These are phyloP conservation scores for Aethionema arabicum DNA, from an alignment of 345 rosid genomes.

Conservation along the genomic window DNA sequence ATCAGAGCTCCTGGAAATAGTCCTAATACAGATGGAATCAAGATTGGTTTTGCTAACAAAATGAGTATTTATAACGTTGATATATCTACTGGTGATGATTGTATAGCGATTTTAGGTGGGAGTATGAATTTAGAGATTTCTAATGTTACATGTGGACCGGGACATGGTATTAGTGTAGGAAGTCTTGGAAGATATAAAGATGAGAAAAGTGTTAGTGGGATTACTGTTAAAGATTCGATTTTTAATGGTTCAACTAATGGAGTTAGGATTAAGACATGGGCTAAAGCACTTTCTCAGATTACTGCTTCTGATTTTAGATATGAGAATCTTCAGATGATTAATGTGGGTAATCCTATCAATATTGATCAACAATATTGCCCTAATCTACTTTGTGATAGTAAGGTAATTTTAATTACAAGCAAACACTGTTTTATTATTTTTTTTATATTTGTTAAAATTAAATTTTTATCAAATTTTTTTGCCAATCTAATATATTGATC, in stretches of 20 bases:
- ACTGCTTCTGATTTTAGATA: conserved; percentile 17
- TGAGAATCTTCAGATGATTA: conserved; percentile 33
- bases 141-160: conserved; percentile 31
- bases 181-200: conserved; percentile 28
- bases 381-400: conserved; percentile 1
- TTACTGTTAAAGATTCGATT: conserved; percentile 27
- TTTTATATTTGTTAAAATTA: too few relatives aligned
- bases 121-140: conserved; percentile 16
- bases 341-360: conserved; percentile 33
- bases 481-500: too few relatives aligned
- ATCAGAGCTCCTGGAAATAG: conserved; percentile 33
- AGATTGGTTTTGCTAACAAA: conserved; percentile 22
- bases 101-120: conserved; percentile 31
- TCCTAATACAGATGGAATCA: conserved; percentile 41
- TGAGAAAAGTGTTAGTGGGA: conserved; percentile 27
- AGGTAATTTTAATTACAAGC: conserved; percentile 18
- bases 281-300: not conserved
- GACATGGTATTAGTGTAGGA: conserved; percentile 37
- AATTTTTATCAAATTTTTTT: too few relatives aligned
- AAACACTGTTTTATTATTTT: too few relatives aligned
- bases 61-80: conserved; percentile 8
- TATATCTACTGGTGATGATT: conserved; percentile 34
- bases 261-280: conserved; percentile 37
- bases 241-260: conserved; percentile 30
- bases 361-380: conserved; percentile 40